Conservation (phyloP, 768 basidiomycete species). For the Ramaria sp. region DNA sequence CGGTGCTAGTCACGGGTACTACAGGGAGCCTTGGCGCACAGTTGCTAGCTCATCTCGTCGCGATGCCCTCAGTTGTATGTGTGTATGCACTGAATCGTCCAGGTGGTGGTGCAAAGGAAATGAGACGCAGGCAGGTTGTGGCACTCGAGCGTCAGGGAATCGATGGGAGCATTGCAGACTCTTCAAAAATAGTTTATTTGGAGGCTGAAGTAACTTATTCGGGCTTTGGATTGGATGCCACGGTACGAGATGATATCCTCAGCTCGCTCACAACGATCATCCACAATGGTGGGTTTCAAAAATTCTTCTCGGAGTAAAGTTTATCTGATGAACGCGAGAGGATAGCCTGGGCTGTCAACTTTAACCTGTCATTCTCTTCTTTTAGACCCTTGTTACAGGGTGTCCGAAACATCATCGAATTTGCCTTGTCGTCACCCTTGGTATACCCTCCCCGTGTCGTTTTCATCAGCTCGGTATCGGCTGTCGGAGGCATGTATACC, state of each 20-base stretch:
- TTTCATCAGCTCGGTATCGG: conserved; percentile 27
- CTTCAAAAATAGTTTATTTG: conserved; percentile 18
- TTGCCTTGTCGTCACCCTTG: conserved; percentile 24
- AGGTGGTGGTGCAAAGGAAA: not conserved
- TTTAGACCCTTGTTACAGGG: conserved; percentile 39
- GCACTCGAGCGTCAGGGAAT: conserved; percentile 18
- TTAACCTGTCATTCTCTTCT: conserved; percentile 37
- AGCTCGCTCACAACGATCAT: conserved; percentile 18
- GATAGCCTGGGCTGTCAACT: conserved; percentile 37
- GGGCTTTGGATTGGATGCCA: not conserved
- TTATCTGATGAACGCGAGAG: not conserved
- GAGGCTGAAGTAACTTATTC: conserved; percentile 14
- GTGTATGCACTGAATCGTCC: conserved; percentile 28
- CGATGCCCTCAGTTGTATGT: conserved; percentile 15
- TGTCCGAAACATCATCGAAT: conserved; percentile 34
- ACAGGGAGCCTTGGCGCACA: conserved; percentile 27
- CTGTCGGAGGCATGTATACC: too few relatives aligned
- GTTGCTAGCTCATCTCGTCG: conserved; percentile 21
- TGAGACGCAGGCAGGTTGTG: conserved; percentile 14
- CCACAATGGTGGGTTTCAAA: conserved; percentile 17
- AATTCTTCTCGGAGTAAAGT: not conserved
- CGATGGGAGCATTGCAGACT: conserved; percentile 14
- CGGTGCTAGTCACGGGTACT: conserved; percentile 26
- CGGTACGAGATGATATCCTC: conserved; percentile 11
- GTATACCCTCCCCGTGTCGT: conserved; percentile 20